Evolutionary conservation across 1,284 basidiomycete genomes (phyloP).

Genomic region (Ganoderma leucocontextum): DNA sequence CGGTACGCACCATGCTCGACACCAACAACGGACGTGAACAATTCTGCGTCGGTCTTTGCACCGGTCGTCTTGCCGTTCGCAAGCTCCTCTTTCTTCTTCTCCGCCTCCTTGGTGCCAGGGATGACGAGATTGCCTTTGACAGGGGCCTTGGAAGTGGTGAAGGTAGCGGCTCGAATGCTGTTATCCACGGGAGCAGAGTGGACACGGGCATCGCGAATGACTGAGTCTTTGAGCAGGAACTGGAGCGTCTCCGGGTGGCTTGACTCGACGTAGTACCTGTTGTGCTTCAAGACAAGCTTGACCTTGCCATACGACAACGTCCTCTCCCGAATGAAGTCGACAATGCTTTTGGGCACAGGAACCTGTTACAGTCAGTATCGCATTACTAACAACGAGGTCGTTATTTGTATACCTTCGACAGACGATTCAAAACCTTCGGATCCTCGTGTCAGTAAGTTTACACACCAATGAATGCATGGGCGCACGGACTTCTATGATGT

Average conservation of each 20-base stretch:
- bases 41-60: conserved; percentile 67
- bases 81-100: conserved; percentile 69
- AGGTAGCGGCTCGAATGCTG: conserved; percentile 79
- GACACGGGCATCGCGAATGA: conserved; percentile 85
- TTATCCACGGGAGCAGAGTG: conserved; percentile 68
- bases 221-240: conserved; percentile 82
- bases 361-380: conserved; percentile 58
- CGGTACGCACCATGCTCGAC: conserved; percentile 79
- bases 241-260: conserved; percentile 92
- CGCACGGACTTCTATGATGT: conserved; percentile 93
- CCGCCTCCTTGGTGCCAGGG: conserved; percentile 81
- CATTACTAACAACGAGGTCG: neutral
- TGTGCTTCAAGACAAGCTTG: conserved; percentile 96
- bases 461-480: conserved; percentile 24
- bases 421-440: conserved; percentile 79
- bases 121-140: conserved; percentile 84
- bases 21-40: conserved; percentile 92
- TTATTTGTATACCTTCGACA: conserved; percentile 76
- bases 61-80: conserved; percentile 46
- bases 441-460: conserved; percentile 34
- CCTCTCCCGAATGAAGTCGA: conserved; percentile 87
- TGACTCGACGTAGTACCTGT: conserved; percentile 95
- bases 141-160: conserved; percentile 86
- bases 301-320: conserved; percentile 97
- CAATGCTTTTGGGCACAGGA: conserved; percentile 87